Evolutionary conservation across 1,284 basidiomycete genomes (phyloP), one percentile per base, ranked within the genome.

Genomic region (Ceratobasidium sp.): DNA sequence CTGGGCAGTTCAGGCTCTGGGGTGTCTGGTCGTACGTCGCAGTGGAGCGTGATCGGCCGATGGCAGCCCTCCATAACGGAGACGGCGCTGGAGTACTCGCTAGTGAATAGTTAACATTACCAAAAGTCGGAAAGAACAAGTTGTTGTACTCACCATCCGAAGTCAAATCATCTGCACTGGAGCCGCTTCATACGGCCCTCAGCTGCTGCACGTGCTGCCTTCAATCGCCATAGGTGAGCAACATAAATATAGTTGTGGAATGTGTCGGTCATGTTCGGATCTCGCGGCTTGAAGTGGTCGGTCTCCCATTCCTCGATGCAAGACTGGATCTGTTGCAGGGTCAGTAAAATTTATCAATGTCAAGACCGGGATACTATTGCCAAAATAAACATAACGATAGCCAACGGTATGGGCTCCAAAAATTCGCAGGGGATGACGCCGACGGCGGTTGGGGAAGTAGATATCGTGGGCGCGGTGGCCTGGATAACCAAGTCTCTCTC

Each of bases 211-310:
- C 34, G 59, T 17, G 59, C 59, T 19, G 17, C 59, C 59, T 61
- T 61, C 59, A 61, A 61, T 17, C 59, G 34, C 6, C 59, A 37
- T 7, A 61, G 59, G 59, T 61, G 59, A 2, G 59, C 59, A 17
- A 61, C n/a, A n/a, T n/a, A n/a, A n/a, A n/a, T 19, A 22, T 61
- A 61, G 8, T 61, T 61, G 59, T 61, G 15, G 8, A 61, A 19
- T 17, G n/a, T 61, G 29, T 61, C 34, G 8, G 17, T n/a, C 37
- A 43, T 61, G 59, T 17, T 61, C 34, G 43, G 34, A 22, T 61
- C 59, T 7, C 34, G 59, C 17, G 59, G 25, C 19, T 40, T 9
- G 37, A 19, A 61, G 15, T 61, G 32, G 15, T 37, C 59, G 2
- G 37, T 61, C 59, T 61, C 29, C 19, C 40, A 61, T 9, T 61